Conservation (phyloP, 768 basidiomycete species). For the Sutorius australiensis region DNA sequence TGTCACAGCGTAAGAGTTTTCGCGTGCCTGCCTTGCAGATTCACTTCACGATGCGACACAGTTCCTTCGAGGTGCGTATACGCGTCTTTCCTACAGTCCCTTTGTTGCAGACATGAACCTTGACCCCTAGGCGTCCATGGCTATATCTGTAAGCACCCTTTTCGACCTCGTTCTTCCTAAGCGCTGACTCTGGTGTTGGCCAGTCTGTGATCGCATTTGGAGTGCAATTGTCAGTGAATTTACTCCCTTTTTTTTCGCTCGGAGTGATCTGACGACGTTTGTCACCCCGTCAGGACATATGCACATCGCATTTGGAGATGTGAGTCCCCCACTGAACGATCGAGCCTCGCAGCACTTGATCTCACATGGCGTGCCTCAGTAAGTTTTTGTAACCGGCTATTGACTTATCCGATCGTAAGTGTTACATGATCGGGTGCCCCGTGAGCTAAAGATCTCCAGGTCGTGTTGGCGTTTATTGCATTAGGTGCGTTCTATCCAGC, state of each 20-base stretch:
- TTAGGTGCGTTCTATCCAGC: constrained; percentile 16
- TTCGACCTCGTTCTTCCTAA: neutral
- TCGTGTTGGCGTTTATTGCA: constrained; percentile 28
- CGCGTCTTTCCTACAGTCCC: neutral
- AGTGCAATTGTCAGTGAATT: constrained; percentile 31
- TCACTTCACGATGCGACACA: constrained; percentile 3
- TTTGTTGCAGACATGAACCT: neutral
- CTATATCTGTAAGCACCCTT: constrained; percentile 24
- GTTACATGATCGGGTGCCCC: neutral
- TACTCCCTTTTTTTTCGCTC: neutral
- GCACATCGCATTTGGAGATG: constrained; percentile 38
- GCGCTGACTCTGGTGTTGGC: neutral
- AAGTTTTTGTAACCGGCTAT: constrained; percentile 28
- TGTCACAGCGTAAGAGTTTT: constrained; percentile 25
- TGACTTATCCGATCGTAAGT: constrained; percentile 34
- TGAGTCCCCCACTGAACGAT: constrained; percentile 13
- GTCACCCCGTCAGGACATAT: constrained; percentile 27
- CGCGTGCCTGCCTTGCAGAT: neutral
- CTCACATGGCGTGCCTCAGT: constrained; percentile 18
- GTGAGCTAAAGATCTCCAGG: constrained; percentile 8
- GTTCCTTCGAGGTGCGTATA: constrained; percentile 25
- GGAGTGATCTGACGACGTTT: neutral
- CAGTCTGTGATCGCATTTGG: constrained; percentile 35
- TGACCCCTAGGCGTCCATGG: constrained; percentile 34
- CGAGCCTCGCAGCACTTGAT: neutral